Base-by-base conservation (phyloP, 2,329 filamentous ascomycete genomes). In the Botrytis fragariae region DNA sequence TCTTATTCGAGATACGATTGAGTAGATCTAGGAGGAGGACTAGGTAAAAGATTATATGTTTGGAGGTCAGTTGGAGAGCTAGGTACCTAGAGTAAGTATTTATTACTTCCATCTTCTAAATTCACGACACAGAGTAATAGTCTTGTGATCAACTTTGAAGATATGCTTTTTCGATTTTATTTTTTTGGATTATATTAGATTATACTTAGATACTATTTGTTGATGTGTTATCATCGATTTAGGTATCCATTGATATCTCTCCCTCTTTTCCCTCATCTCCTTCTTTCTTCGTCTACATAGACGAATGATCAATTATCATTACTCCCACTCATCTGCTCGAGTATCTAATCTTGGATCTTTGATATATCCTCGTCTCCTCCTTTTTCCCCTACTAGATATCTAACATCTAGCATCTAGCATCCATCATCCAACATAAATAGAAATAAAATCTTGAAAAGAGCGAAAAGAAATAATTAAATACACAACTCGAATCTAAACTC, bases 401-500 rank as follows among this genome's bases (percentile, higher is more conserved):
- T 18, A 18, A 57, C 10, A 51, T 51, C 14, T 18, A 57, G 51
- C n/a, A 57, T 29, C 16, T 12, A 14, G 12, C n/a, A 22, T 22
- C 51, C 14, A 54, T 29, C 14, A 54, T 54, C 25, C n/a, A 54
- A 54, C 12, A 29, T 29, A 54, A 54, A 54, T 54, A 54, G n/a
- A 54, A 54, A 54, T 18, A 29, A 57, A 57, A 57, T 16, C n/a
- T 57, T 29, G 8, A 57, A 57, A 57, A 29, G 51, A 57, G 16
- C n/a, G 51, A 57, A n/a, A 29, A 57, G 51, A 57, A 57, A 57
- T 29, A 32, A 57, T 57, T 57, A 57, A 18, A 9, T 18, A 57
- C 4, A 57, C n/a, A 12, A 48, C 61, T 3, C 44, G 4, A 14
- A 32, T 42, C 60, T 71, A 76, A 39, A 76, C 69, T 1, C 74